Evolutionary conservation across 2,329 filamentous ascomycete species (phyloP).

Genomic region (Sporothrix brunneoviolacea): DNA sequence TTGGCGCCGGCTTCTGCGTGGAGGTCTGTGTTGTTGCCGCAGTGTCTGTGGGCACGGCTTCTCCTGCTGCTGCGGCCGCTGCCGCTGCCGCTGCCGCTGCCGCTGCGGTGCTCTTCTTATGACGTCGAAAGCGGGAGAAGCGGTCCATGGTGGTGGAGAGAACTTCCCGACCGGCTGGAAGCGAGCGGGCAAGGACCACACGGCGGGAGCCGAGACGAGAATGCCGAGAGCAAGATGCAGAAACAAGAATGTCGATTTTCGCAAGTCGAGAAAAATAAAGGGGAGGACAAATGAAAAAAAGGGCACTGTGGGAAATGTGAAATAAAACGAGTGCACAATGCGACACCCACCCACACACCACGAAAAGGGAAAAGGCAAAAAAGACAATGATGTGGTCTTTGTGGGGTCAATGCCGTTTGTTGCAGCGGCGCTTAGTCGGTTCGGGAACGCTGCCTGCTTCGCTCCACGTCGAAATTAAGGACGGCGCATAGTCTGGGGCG

Average conservation of each 20-base stretch:
- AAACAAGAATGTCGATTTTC: too few species aligned
- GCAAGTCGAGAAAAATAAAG: too few species aligned
- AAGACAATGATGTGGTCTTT: neutral
- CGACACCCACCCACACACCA: neutral
- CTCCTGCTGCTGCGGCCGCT: neutral
- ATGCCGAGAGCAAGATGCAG: neutral
- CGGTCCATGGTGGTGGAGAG: constrained; percentile 23
- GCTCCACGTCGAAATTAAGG: too few species aligned
- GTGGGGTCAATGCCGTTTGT: constrained; percentile 1
- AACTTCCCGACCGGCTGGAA: neutral
- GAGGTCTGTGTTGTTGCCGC: neutral
- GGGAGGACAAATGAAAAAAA: neutral
- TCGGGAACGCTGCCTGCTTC: neutral
- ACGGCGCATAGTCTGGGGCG: too few species aligned
- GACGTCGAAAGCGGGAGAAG: constrained; percentile 26
- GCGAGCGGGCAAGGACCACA: neutral
- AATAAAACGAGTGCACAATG: constrained; percentile 10
- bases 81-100: neutral
- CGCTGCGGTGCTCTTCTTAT: constrained; percentile 21
- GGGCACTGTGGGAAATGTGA: neutral
- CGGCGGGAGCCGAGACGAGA: neutral
- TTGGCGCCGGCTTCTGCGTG: neutral
- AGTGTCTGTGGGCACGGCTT: neutral
- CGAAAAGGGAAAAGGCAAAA: constrained; percentile 5
- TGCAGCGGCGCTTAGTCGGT: constrained; percentile 1